Evolutionary conservation across 2,329 filamentous ascomycete species (phyloP), one percentile per base, ranked within the genome.

Genomic region (Aspergillus fijiensis): DNA sequence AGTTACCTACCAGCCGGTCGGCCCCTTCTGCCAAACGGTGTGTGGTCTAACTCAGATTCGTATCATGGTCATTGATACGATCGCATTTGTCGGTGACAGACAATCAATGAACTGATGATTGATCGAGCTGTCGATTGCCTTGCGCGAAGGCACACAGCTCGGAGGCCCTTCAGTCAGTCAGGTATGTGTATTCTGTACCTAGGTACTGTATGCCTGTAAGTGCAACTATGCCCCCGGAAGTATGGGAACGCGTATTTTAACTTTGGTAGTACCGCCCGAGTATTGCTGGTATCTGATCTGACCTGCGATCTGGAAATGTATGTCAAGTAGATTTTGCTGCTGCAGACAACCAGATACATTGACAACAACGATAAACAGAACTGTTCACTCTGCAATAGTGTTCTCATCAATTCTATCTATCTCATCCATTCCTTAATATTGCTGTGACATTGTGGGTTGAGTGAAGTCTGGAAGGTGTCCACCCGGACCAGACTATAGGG

Each of bases 401-500:
- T n/a, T 45, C 16, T 16, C 16, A 5, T 19, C n/a, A 3, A 7
- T 16, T 45, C 39, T n/a, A 16, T 45, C 39, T 16, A 3, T 16
- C 39, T 45, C 58, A 35, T 55, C 48, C 33, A 2, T 6, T 35
- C 23, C 33, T 55, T 53, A 52, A 23, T 52, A 60, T 57, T 45
- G 48, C 48, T 47, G 53, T 52, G 47, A 53, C 50, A 60, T 53
- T 29, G 62, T 64, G 62, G 62, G 62, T 39, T 58, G 48, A 29
- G 50, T 57, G 51, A 53, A 60, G 49, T 21, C 33, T 31, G 33
- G 45, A 50, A 19, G 23, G 58, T 58, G 56, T 45, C 63, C 61
- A 65, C 61, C 31, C 33, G 35, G 57, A 58, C 60, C 63, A 61
- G 63, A 61, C 61, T 63, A 47, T 57, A 63, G 57, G 54, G 57